These are phyloP conservation scores for Juglanconis oblonga DNA, from an alignment of 2,329 filamentous ascomycete genomes.

Conservation along the genomic window DNA sequence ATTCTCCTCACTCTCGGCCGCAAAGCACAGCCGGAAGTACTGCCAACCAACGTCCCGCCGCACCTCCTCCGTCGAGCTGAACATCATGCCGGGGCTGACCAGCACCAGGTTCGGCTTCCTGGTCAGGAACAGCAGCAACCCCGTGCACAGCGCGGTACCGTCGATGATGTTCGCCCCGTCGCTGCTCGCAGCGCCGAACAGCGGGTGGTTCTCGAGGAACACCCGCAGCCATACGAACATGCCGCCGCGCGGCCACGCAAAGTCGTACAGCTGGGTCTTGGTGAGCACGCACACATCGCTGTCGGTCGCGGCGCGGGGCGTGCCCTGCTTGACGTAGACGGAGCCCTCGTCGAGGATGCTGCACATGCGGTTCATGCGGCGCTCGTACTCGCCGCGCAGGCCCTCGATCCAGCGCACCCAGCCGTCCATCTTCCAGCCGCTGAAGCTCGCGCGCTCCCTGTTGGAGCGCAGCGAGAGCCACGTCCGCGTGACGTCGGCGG, in stretches of 20 bases:
- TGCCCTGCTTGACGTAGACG: conserved; percentile 63
- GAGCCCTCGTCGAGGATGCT: conserved; percentile 66
- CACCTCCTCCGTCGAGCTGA: conserved; percentile 64
- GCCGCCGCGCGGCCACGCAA: conserved; percentile 77
- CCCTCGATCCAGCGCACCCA: conserved; percentile 92
- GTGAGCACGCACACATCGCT: conserved; percentile 73
- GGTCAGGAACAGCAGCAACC: conserved; percentile 70
- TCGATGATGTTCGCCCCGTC: conserved; percentile 42
- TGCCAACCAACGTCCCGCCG: conserved; percentile 59
- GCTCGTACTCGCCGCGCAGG: conserved; percentile 78
- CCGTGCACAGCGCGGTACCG: conserved; percentile 55
- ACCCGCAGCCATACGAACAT: conserved; percentile 90
- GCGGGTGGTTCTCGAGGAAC: conserved; percentile 69
- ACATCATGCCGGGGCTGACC: conserved; percentile 69
- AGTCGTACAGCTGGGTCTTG: conserved; percentile 71
- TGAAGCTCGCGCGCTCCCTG: conserved; percentile 45
- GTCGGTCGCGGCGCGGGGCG: conserved; percentile 37
- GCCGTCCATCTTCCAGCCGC: conserved; percentile 74
- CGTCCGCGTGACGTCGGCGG: conserved; percentile 41
- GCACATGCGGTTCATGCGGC: conserved; percentile 80
- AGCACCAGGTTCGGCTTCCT: conserved; percentile 68
- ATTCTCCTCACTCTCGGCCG: conserved; percentile 72
- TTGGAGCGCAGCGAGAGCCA: conserved; percentile 42
- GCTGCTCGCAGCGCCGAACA: conserved; percentile 44
- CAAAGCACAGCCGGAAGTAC: conserved; percentile 80